Base-by-base conservation (phyloP, 441 rosid genomes). In the Pelargonium australe region DNA sequence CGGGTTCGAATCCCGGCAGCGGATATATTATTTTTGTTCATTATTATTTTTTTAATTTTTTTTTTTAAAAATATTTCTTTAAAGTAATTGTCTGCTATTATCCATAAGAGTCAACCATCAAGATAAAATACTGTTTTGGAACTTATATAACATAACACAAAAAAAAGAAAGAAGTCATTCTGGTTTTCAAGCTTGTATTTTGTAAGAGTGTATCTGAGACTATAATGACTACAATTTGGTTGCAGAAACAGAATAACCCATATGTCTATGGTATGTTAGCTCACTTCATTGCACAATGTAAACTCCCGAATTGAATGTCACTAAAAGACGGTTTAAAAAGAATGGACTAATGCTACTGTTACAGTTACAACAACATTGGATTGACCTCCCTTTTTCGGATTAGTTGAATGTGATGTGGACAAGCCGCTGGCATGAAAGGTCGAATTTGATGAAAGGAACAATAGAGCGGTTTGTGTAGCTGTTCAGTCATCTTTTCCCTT, bases 401-500 rank as follows among this genome's bases (percentile, higher is more conserved):
- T 57, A 17, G 58, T 3, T 51, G 16, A n/a, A 51, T 51, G 1
- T 3, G 16, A 12, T 2, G 58, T 1, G 5, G 17, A 13, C 9
- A 5, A 51, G 17, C 14, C 14, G 20, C 19, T 0, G 16, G 6
- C 58, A 51, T 10, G 12, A 57, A 9, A 57, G 28, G 62, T 17
- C 28, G 2, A 11, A 57, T 57, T 57, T 7, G 61, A 7, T 16
- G 10, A 55, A 55, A 55, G 11, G 61, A 55, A 55, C 61, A 4
- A 68, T 37, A 72, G 37, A 60, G 69, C 64, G 51, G 51, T 64
- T 64, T 51, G n/a, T 2, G 58, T 4, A 69, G 72, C 70, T 60
- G 66, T 37, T 74, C 85, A 84, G n/a, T 86, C 88, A 31, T 89
- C 92, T 85, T 88, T 84, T 49, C 86, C 88, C 81, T 91, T 91